phyloP scores from a whole-genome alignment of 2,329 filamentous ascomycete genomes.

The Xylariaceae sp. region DNA sequence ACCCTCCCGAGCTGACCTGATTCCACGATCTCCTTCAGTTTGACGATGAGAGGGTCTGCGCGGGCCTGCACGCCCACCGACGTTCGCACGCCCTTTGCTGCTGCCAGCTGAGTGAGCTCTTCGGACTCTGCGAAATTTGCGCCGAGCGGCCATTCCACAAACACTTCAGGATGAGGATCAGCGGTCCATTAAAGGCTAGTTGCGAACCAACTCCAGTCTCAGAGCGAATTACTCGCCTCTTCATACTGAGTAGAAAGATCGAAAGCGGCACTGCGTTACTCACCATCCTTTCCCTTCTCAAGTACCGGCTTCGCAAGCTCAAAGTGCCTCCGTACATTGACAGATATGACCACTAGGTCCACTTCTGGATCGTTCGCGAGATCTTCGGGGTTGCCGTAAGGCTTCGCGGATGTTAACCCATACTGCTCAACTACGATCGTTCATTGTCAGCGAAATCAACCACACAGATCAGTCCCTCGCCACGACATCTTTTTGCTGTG shows the following conservation, averaged over 20 bases:
- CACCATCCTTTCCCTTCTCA: constrained; percentile 38
- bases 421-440: constrained; percentile 29
- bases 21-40: constrained; percentile 40
- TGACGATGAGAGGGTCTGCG: constrained; percentile 35
- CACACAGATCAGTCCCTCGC: not conserved
- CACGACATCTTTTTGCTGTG: not conserved
- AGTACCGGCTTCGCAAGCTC: constrained; percentile 38
- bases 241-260: too few relatives aligned
- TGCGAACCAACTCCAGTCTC: too few relatives aligned
- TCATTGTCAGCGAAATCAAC: too few relatives aligned
- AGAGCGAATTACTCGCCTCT: too few relatives aligned
- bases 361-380: constrained; percentile 43
- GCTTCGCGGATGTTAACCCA: constrained; percentile 31
- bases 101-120: constrained; percentile 39
- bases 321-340: constrained; percentile 42
- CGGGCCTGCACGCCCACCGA: constrained; percentile 46
- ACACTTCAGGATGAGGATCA: constrained; percentile 26
- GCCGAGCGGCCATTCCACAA: constrained; percentile 47
- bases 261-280: too few relatives aligned
- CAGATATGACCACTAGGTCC: constrained; percentile 44
- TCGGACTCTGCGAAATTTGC: constrained; percentile 37
- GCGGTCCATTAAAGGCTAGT: too few relatives aligned
- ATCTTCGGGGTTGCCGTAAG: constrained; percentile 40
- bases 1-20: constrained; percentile 42
- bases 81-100: constrained; percentile 37